Conservation (phyloP, 2,329 filamentous ascomycete genomes). For the Chrysoporthe deuterocubensis region DNA sequence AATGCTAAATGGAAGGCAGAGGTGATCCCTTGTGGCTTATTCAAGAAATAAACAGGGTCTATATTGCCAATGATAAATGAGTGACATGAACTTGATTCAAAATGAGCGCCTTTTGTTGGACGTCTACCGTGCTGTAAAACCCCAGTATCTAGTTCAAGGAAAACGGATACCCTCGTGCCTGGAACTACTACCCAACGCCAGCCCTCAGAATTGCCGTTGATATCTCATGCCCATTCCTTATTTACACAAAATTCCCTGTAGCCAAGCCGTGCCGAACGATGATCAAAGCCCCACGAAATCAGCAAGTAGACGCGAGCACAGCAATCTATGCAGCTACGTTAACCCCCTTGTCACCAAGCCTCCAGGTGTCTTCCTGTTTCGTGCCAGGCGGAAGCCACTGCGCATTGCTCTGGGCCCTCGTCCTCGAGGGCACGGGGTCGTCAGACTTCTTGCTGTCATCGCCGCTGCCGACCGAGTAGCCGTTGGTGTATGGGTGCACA, state of each 20-base stretch:
- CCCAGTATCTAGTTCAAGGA: not conserved
- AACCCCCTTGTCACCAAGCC: slow-evolving; percentile 41
- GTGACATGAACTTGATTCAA: not conserved
- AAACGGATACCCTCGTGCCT: not conserved
- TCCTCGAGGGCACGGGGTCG: slow-evolving; percentile 46
- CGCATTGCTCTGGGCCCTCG: slow-evolving; percentile 50
- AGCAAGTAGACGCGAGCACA: not conserved
- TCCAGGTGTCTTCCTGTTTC: slow-evolving; percentile 86
- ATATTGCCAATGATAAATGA: not conserved
- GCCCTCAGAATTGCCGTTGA: not conserved
- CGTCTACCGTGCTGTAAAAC: not conserved
- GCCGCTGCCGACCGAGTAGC: slow-evolving; percentile 44
- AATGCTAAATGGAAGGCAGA: too few species aligned
- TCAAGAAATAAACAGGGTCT: too few species aligned
- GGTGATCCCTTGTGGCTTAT: too few species aligned
- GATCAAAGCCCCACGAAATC: not conserved
- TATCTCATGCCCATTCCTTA: slow-evolving; percentile 6
- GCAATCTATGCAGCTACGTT: slow-evolving; percentile 15
- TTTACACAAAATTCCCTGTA: not conserved
- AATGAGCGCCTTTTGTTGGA: not conserved
- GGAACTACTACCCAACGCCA: slow-evolving; percentile 4
- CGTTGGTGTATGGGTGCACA: slow-evolving; percentile 50
- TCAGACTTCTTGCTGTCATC: slow-evolving; percentile 63
- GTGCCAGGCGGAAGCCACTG: slow-evolving; percentile 80
- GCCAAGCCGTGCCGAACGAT: not conserved